Base-by-base conservation (phyloP, 208 protist genomes). In the Kentomonas sorsogonicus region DNA sequence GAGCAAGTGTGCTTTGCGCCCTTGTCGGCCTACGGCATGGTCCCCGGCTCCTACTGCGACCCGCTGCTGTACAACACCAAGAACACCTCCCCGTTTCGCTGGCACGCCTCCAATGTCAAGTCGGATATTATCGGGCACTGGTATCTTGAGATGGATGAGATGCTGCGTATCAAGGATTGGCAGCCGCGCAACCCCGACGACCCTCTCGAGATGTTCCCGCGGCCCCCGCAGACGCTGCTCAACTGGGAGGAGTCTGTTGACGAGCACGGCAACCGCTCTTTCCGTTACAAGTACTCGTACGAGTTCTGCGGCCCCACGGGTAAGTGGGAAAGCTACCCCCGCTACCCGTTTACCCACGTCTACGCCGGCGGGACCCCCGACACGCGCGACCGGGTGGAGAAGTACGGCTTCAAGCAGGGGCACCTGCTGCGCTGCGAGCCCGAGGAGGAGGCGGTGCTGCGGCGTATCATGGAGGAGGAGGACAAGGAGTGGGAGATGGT, bases 401-500 rank as follows among this genome's bases (percentile, higher is more conserved):
- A 72, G 52, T 94, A 94, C 66, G 87, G 87, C 60, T 94, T 94
- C 68, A 91, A 94, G 70, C 87, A 94, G 51, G 83, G 87, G 45
- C 83, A 94, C 53, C 68, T 94, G 15, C 72, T 94, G 43, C 80
- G 87, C 43, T 94, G 87, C 69, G 73, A 74, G 44, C 83, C 80
- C 20, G 83, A 91, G 69, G 83, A 94, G 70, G 83, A 94, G 62
- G 81, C 89, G 69, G 82, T 94, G 34, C 75, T 94, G 16, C 87
- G 87, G 11, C 87, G 87, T 53, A 89, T 94, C 56, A 91, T 94
- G 83, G 83, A 91, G 68, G 83, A 91, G 72, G 83, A 94, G 70
- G 87, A 94, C 59, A 84, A 82, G 71, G 81, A 94, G 74, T 94
- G 87, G 87, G 87, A 89, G 66, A 89, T 91, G 83, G 83, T 94